These are phyloP conservation scores for Mitragyna speciosa DNA, from an alignment of 257 asterid genomes.

Conservation along the genomic window DNA sequence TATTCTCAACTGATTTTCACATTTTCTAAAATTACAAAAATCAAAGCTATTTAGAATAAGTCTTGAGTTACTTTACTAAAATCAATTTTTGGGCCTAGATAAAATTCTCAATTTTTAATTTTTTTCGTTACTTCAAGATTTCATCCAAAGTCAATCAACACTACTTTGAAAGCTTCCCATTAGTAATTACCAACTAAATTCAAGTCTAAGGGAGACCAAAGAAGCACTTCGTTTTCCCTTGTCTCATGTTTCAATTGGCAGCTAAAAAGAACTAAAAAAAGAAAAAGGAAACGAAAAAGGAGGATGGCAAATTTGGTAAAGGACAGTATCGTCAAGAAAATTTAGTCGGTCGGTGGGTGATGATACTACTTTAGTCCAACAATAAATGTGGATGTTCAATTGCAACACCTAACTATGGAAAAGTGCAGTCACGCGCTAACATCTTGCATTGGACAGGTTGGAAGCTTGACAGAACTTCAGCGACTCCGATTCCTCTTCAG, in stretches of 20 bases:
- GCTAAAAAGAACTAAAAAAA: not conserved
- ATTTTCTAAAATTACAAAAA: too few relatives aligned
- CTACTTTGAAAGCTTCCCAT: too few relatives aligned
- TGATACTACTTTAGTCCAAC: constrained; percentile 16
- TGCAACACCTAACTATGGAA: not conserved
- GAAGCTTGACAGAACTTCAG: not conserved
- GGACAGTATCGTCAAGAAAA: constrained; percentile 5
- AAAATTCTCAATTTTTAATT: too few relatives aligned
- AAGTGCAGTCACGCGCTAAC: constrained; percentile 7
- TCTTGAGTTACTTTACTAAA: too few relatives aligned
- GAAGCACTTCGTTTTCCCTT: too few relatives aligned
- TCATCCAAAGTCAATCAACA: not conserved
- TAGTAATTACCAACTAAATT: not conserved
- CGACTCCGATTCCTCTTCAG: not conserved
- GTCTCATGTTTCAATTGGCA: not conserved
- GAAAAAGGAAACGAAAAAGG: not conserved
- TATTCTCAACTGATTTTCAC: too few relatives aligned
- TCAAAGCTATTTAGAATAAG: too few relatives aligned
- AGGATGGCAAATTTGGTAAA: not conserved
- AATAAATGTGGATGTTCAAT: constrained; percentile 18
- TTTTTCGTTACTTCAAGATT: too few relatives aligned
- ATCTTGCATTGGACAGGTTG: not conserved
- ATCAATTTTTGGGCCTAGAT: too few relatives aligned
- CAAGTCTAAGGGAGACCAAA: not conserved
- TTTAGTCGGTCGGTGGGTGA: constrained; percentile 23